phyloP scores from a whole-genome alignment of 2,329 filamentous ascomycete species.

The Penicillium occitanis region DNA sequence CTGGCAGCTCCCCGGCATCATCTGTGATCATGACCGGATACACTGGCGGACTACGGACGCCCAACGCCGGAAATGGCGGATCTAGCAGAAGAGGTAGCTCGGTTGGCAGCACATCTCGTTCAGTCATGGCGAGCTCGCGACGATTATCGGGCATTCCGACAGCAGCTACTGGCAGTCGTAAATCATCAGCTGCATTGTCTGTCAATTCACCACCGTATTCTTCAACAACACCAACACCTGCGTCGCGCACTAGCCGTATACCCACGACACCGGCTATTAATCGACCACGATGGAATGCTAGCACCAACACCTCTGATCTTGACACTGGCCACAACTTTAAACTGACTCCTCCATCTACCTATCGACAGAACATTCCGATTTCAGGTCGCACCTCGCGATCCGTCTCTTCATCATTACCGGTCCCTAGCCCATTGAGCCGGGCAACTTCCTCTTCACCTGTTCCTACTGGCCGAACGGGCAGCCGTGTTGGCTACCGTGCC shows the following conservation, averaged over 20 bases:
- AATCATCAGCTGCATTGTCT: slow-evolving; percentile 41
- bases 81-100: slow-evolving; percentile 52
- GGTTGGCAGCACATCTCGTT: slow-evolving; percentile 42
- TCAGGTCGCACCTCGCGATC: slow-evolving; percentile 34
- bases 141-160: slow-evolving; percentile 46
- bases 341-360: slow-evolving; percentile 61
- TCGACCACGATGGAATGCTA: slow-evolving; percentile 71
- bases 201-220: slow-evolving; percentile 29
- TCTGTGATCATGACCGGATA: slow-evolving; percentile 59
- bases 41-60: slow-evolving; percentile 45
- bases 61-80: slow-evolving; percentile 39
- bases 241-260: slow-evolving; percentile 41
- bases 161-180: slow-evolving; percentile 31
- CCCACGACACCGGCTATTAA: slow-evolving; percentile 48
- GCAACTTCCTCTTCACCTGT: slow-evolving; percentile 44
- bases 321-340: slow-evolving; percentile 69
- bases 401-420: slow-evolving; percentile 34
- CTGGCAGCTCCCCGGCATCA: slow-evolving; percentile 69
- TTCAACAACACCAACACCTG: slow-evolving; percentile 53
- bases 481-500: slow-evolving; percentile 35
- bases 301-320: slow-evolving; percentile 63
- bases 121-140: slow-evolving; percentile 37
- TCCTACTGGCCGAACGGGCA: slow-evolving; percentile 33
- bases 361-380: slow-evolving; percentile 37
- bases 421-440: slow-evolving; percentile 44